phyloP scores from a whole-genome alignment of 805 yeast species.

The Suhomyces faveliae region DNA sequence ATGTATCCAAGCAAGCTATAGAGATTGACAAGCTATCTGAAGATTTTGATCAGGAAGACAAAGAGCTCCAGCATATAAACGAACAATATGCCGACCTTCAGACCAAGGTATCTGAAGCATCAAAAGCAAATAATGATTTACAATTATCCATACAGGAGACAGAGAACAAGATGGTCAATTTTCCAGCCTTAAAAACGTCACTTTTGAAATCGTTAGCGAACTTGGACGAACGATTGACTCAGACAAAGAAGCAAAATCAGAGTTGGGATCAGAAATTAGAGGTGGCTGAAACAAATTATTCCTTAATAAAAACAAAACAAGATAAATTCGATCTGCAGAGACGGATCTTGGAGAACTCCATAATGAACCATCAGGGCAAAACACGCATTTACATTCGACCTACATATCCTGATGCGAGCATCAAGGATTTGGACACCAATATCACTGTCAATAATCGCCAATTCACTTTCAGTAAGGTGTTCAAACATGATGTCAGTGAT shows the following conservation, averaged over 20 bases:
- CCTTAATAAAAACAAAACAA: constrained; percentile 20
- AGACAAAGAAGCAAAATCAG: constrained; percentile 17
- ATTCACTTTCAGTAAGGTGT: constrained; percentile 19
- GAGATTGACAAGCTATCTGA: constrained; percentile 24
- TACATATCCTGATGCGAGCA: background rate
- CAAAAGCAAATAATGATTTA: constrained; percentile 6
- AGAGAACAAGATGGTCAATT: constrained; percentile 19
- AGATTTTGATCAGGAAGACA: constrained; percentile 23
- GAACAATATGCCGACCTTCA: constrained; percentile 8
- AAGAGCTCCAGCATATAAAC: constrained; percentile 17
- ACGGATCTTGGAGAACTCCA: constrained; percentile 49
- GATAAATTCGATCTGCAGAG: constrained; percentile 37
- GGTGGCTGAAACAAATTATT: background rate
- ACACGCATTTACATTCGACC: constrained; percentile 23
- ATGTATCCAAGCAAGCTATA: constrained; percentile 18
- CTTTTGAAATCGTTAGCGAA: constrained; percentile 19
- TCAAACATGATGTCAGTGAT: constrained; percentile 4
- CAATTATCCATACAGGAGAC: constrained; percentile 10
- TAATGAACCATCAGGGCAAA: constrained; percentile 32
- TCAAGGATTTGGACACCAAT: constrained; percentile 3
- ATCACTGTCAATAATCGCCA: background rate
- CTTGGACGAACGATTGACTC: constrained; percentile 18
- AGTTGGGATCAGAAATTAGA: constrained; percentile 14
- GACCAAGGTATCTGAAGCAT: constrained; percentile 3
- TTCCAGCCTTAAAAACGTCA: constrained; percentile 14